Evolutionary conservation across 768 basidiomycete genomes (phyloP), one percentile per base, ranked within the genome.

Genomic region (Tephrocybe sp.): DNA sequence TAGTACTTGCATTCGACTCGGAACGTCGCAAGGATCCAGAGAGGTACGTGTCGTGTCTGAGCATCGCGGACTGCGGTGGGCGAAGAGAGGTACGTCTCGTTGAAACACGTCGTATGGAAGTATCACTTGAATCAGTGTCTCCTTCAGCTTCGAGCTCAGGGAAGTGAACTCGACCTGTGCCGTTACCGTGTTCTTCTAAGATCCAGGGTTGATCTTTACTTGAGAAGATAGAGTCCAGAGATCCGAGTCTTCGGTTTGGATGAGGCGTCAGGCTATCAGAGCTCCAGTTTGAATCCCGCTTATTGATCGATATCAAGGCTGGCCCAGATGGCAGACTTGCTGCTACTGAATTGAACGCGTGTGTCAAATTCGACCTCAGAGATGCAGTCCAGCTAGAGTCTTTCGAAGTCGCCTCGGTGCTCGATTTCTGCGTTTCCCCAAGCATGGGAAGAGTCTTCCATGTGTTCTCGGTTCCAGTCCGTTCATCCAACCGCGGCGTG

Each of bases 281-380:
- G 13, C 45, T 46, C 22, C 48, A 47, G 30, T 51, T 52, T 42
- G 26, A 4, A 26, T 7, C 7, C 4, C 40, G 40, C 11, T 33
- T 36, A 26, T 54, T 26, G n/a, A n/a, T n/a, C n/a, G n/a, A 39
- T 53, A 16, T 43, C 45, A 57, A 39, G 35, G 49, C 40, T 31
- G 48, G 34, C 0, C 53, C 49, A 20, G 51, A 51, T n/a, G 69
- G 56, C 22, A 77, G 56, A 54, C 63, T 73, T n/a, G 74, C 68
- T 35, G 77, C 72, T 44, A 82, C 75, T 1, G 74, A 68, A 56
- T 75, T 77, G 57, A 82, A 72, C 5, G 77, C 78, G 48, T 71
- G 71, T 45, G 75, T 71, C 10, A 82, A 60, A 32, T 75, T 75
- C 14, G 72, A 71, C 51, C 63, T 72, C 56, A 80, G 44, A 19